Conservation (phyloP, 495 filamentous ascomycete species). For the Margaritispora aquatica region DNA sequence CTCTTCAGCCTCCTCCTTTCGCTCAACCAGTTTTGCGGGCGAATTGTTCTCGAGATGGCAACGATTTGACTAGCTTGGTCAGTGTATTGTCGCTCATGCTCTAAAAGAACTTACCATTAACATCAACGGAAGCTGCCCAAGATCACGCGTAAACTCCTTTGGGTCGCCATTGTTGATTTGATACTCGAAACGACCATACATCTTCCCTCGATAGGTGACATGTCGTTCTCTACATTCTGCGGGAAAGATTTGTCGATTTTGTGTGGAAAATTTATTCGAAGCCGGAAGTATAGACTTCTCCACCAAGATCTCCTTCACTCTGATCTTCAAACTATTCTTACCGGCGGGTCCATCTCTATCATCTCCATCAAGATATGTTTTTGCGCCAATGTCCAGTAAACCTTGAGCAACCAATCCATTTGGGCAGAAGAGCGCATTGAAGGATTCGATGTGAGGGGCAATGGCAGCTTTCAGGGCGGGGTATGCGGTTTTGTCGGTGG, state of each 20-base stretch:
- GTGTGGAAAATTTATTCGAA: constrained; percentile 70
- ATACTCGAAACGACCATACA: constrained; percentile 74
- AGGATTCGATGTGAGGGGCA: constrained; percentile 86
- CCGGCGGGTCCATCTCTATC: constrained; percentile 42
- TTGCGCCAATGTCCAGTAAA: constrained; percentile 83
- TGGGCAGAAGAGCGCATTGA: constrained; percentile 84
- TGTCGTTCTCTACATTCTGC: constrained; percentile 93
- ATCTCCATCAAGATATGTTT: constrained; percentile 77
- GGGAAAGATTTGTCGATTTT: constrained; percentile 77
- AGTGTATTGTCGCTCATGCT: constrained; percentile 1
- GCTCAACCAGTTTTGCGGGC: constrained; percentile 71
- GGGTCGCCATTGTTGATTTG: constrained; percentile 81
- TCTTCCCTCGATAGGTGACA: constrained; percentile 81
- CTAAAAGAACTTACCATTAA: constrained; percentile 51
- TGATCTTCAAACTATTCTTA: constrained; percentile 66
- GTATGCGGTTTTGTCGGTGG: constrained; percentile 80
- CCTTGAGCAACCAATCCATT: constrained; percentile 67
- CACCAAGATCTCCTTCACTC: constrained; percentile 69
- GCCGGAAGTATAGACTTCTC: constrained; percentile 68
- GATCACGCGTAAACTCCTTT: constrained; percentile 69
- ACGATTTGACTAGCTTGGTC: constrained; percentile 59
- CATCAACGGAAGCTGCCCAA: constrained; percentile 91
- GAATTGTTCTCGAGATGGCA: constrained; percentile 84
- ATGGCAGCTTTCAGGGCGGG: constrained; percentile 78
- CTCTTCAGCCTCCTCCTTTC: constrained; percentile 91